These are phyloP conservation scores for Zelopaecilomyces penicillatus DNA, from an alignment of 2,329 filamentous ascomycete species.

Conservation along the genomic window DNA sequence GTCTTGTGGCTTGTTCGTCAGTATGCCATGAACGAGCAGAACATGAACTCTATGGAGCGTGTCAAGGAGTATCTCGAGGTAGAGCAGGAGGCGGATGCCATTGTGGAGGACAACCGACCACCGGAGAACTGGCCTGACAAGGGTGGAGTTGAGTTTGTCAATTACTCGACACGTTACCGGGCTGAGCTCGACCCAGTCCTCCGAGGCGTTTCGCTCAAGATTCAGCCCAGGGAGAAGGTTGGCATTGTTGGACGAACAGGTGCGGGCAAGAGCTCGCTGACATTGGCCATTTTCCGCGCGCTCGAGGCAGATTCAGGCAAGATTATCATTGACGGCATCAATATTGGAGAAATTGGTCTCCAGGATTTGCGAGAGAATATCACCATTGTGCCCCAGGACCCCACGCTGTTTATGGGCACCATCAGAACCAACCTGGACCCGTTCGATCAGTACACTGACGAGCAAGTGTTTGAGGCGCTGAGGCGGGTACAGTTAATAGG, in stretches of 20 bases:
- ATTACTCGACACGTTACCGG: conserved; percentile 85
- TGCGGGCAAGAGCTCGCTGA: conserved; percentile 92
- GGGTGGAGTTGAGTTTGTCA: conserved; percentile 78
- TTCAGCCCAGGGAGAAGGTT: conserved; percentile 80
- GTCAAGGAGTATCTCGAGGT: conserved; percentile 96
- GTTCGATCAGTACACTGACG: conserved; percentile 80
- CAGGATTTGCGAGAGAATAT: conserved; percentile 87
- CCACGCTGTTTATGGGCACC: conserved; percentile 86
- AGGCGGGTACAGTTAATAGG: conserved; percentile 83
- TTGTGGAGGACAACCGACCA: conserved; percentile 72
- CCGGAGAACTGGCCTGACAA: conserved; percentile 74
- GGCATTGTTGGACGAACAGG: conserved; percentile 94
- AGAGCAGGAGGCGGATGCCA: conserved; percentile 77
- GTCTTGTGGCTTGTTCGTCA: conserved; percentile 92
- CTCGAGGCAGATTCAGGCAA: conserved; percentile 84
- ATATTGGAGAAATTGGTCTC: conserved; percentile 84
- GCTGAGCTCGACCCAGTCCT: conserved; percentile 81
- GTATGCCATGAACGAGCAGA: conserved; percentile 93
- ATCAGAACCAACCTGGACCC: conserved; percentile 90
- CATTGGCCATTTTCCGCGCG: conserved; percentile 85
- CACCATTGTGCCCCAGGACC: conserved; percentile 96
- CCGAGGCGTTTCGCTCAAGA: conserved; percentile 75
- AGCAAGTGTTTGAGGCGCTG: conserved; percentile 80
- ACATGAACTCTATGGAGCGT: conserved; percentile 98
- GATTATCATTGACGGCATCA: conserved; percentile 85